Evolutionary conservation across 352 stramenopile species (phyloP), one percentile per base, ranked within the genome.

Genomic region (Lagenidium giganteum): DNA sequence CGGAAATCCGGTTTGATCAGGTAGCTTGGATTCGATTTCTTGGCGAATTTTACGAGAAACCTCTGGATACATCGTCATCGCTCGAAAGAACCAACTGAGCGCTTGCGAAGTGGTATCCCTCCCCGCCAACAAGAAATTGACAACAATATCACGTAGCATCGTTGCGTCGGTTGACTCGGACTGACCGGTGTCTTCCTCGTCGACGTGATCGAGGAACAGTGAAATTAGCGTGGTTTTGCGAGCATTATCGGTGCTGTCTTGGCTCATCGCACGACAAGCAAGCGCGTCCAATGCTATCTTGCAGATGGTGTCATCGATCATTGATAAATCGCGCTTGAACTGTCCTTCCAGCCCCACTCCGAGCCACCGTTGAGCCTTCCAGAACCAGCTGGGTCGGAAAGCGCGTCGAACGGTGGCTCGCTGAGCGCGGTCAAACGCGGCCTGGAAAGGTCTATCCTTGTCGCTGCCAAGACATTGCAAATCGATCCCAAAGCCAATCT

Each of bases 101-200:
- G 77, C 70, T 51, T 83, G 73, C 1, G 79, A 75, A 2, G 81
- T 88, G 1, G 77, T 91, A 47, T 94, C 79, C 2, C 78, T 60
- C 0, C 83, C 79, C 20, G 77, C 83, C 14, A 93, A 79, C 23
- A 95, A 51, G 35, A 93, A 87, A 41, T 75, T 89, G 7, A 93
- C 56, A 17, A 88, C 65, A 26, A 95, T 77, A 43, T 93, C 70
- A 11, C 75, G 74, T 0, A 93, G 38, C n/a, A 55, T 56, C 24
- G 23, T 22, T 16, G 50, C 26, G 8, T 51, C 40, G 24, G 53
- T 28, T 8, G 16, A 27, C 4, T 42, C 21, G 14, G 42, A 30
- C 21, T 57, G 33, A 3, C 45, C 40, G 2, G 37, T 47, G 9
- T 54, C n/a, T 5, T 32, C 18, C 8, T 47, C 23, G 2, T 45